A percentile compares a stretch with the other conserved stretches of the same genome.
phyloP scores from a whole-genome alignment of 257 asterid species.

The Eucommia ulmoides region DNA sequence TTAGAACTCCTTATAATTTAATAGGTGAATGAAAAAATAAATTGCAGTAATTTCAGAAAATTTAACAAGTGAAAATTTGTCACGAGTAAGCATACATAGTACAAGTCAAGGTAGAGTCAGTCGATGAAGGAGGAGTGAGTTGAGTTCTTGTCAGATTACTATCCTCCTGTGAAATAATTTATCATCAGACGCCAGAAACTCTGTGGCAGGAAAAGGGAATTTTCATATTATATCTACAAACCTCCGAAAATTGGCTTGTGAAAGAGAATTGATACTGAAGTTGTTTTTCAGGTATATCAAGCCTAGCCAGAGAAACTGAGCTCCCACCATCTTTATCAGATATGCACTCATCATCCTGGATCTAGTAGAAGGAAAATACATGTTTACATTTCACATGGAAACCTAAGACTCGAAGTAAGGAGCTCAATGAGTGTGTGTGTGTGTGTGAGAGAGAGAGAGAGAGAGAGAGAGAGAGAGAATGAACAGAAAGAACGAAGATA shows the following conservation, averaged over 20 bases:
- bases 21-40: too few species aligned
- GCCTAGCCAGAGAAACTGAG: constrained; percentile 13
- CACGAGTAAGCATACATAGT: constrained; percentile 48
- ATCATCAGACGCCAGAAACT: constrained; percentile 13
- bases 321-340: constrained; percentile 47
- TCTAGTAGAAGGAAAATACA: constrained; percentile 25
- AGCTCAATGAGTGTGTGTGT: not conserved
- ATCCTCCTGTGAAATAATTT: constrained; percentile 53
- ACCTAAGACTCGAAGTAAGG: not conserved
- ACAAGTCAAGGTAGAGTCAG: constrained; percentile 20
- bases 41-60: too few species aligned
- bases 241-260: constrained; percentile 62
- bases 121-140: constrained; percentile 30
- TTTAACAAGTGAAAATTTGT: too few species aligned
- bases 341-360: constrained; percentile 64
- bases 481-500: not conserved
- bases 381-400: not conserved
- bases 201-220: not conserved
- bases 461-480: too few species aligned
- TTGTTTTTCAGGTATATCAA: constrained; percentile 8
- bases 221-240: constrained; percentile 54
- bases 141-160: constrained; percentile 16
- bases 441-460: not conserved
- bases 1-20: too few species aligned
- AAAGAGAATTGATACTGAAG: constrained; percentile 56